Base-by-base conservation (phyloP, 163 green algal genomes). In the Scenedesmus sp. region DNA sequence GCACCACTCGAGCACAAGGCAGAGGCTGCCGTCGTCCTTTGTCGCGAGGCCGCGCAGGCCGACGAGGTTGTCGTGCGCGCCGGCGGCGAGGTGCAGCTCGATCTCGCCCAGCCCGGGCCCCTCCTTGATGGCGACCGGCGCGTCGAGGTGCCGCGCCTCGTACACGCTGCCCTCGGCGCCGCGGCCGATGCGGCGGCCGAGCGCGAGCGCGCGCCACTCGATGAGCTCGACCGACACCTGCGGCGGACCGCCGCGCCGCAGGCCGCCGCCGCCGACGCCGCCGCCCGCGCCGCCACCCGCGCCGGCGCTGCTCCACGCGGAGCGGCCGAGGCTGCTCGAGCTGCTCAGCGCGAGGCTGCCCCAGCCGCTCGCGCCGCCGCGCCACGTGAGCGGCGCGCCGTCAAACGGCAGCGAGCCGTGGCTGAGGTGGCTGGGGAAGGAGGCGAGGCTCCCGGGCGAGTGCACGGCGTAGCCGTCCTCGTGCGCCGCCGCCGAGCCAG, bases 1-100 rank as follows among this genome's bases (percentile, higher is more conserved):
- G 79, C 89, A 94, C 34, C 89, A 89, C 83, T 94, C 89, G 81
- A 92, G 90, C 50, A 94, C 78, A 0, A 94, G 60, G 62, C 88
- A 91, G 34, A 84, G 63, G 31, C 86, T 65, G 33, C 60, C 47
- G 18, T 80, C 60, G 18, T 80, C 72, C 72, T 80, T 73, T 80
- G 4, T 80, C 60, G 28, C 28, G 45, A 93, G 65, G 10, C 86
- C 89, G 17, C 89, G 71, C 39, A 91, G 81, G 24, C 81, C 83
- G 4, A 93, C 88, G 15, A 94, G 70, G 80, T 93, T 93, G 82
- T 93, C 89, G 47, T 93, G 87, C 18, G 69, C 66, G 14, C 87
- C 87, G 65, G 75, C 84, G 70, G 54, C 66, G 15, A 87, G 9
- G 63, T 64, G 75, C 57, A 87, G 84, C 26, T 87, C 67, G 20